Base-by-base conservation (phyloP, 768 basidiomycete species). In the Psilocybe sp. region DNA sequence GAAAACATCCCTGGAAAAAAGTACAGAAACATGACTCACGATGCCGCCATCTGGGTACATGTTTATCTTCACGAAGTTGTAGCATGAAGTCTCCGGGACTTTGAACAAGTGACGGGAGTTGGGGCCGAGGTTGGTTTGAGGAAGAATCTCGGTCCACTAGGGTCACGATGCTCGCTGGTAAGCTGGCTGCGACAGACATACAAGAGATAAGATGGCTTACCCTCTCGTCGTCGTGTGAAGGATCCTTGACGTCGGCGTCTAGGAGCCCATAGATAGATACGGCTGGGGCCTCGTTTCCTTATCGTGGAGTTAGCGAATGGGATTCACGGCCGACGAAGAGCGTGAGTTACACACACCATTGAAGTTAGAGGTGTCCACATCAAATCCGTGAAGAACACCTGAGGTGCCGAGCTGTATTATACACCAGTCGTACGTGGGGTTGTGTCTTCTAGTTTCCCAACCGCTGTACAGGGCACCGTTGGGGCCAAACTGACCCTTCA, bases 41-140 rank as follows among this genome's bases (percentile, higher is more conserved):
- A 98, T 93, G 2, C 97, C 97, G 36, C 97, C 97, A 60, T 99
- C 97, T 2, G 97, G 97, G 69, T 93, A 92, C 82, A 96, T 94
- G 57, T 87, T 85, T 18, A 99, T 81, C 68, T 91, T 97, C 51
- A 99, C 84, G 66, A 87, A 89, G 54, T 86, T 95, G 49, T 79
- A 75, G 11, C 68, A 62, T 2, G 64, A 49, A 0, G 81, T 80
- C 11, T 73, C 63, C 13, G 82, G 63, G 37, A 94, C 76, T 51
- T 79, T 79, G 77, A 98, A 98, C 32, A 98, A 75, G 65, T 99
- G 97, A 47, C 87, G 78, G n/a, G 87, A 85, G 54, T 78, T 83
- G 7, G 97, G 96, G 2, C 90, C 89, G 20, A 98, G 75, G 39
- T 80, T 69, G 5, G 84, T 82, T 59, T 73, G 83, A 0, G 93